Evolutionary conservation across 768 basidiomycete genomes (phyloP).

Genomic region (Podaxis sp.): DNA sequence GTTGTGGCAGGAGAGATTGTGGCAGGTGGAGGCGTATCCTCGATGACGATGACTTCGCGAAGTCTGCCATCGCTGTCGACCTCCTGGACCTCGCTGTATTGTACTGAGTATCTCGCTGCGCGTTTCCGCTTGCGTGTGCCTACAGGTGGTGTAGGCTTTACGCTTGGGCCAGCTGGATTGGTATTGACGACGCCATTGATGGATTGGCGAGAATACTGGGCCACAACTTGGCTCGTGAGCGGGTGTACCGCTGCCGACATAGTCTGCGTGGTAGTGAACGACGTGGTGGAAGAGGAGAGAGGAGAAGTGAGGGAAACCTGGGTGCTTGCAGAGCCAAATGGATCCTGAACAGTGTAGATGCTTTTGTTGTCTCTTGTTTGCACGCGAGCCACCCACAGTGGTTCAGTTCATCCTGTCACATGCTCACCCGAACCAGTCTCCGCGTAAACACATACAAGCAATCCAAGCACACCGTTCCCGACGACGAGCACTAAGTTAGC

Average conservation of each 20-base stretch:
- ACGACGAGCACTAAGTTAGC: slow-evolving; percentile 35
- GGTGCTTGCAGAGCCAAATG: slow-evolving; percentile 41
- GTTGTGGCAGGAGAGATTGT: slow-evolving; percentile 77
- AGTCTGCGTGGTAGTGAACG: slow-evolving; percentile 45
- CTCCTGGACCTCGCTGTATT: slow-evolving; percentile 88
- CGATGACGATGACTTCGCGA: slow-evolving; percentile 89
- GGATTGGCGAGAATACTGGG: slow-evolving; percentile 66
- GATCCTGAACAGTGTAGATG: slow-evolving; percentile 36
- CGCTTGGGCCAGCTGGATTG: slow-evolving; percentile 54
- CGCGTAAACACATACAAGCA: slow-evolving; percentile 40
- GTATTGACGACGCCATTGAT: slow-evolving; percentile 40
- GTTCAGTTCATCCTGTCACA: slow-evolving; percentile 11
- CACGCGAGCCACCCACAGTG: slow-evolving; percentile 12
- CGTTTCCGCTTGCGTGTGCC: slow-evolving; percentile 82
- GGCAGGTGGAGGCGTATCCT: slow-evolving; percentile 85
- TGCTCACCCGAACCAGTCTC: slow-evolving; percentile 5
- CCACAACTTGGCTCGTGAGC: slow-evolving; percentile 57
- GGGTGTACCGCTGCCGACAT: slow-evolving; percentile 79
- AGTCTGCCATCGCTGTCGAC: slow-evolving; percentile 76
- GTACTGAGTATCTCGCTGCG: slow-evolving; percentile 76
- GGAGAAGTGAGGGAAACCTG: slow-evolving; percentile 31
- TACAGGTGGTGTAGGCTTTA: slow-evolving; percentile 71
- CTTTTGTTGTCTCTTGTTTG: slow-evolving; percentile 39
- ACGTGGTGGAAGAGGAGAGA: slow-evolving; percentile 48
- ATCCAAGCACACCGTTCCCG: slow-evolving; percentile 39